Evolutionary conservation across 2,329 filamentous ascomycete genomes (phyloP), one percentile per base, ranked within the genome.

Genomic region (Leptographium galeiforme): DNA sequence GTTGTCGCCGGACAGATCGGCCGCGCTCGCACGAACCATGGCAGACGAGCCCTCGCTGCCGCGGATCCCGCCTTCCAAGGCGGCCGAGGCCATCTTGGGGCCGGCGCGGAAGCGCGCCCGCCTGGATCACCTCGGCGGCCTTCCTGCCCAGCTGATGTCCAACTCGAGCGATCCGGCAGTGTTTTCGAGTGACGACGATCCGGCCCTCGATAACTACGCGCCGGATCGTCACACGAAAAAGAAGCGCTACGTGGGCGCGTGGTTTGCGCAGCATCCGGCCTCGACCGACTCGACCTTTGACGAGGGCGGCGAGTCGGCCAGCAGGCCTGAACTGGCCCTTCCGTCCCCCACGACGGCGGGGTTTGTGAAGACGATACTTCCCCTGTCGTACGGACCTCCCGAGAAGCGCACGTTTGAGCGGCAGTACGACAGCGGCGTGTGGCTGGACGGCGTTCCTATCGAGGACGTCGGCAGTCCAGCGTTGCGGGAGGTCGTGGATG

Each of bases 121-220:
- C 5, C 30, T 56, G 2, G 55, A 49, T 30, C 46, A 48, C 16
- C 34, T 16, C 47, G 47, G 46, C 46, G 33, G 39, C 53, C 18
- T 30, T 34, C 16, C 45, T 34, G 43, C 54, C 19, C 48, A 47
- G 47, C 61, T 70, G 40, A 68, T 76, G 57, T 72, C 73, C 62
- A 80, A 81, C 62, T 87, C 82, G 19, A 87, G 84, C 62, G 84
- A 88, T 61, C 82, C 83, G 4, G 76, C 81, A 49, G 65, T 87
- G 32, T 88, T 88, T 66, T 87, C 82, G 5, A 84, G 81, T 63
- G 84, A 88, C 55, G 83, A 87, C 61, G 83, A 86, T 54, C 80
- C 81, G 3, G 76, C 77, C 1, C 64, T 82, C 48, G 81, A 85
- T 56, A 83, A 84, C 60, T 86, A 86, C 61, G 68, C 72, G 30